These are phyloP conservation scores for Cercophora sp. DNA, from an alignment of 495 filamentous ascomycete genomes.

Conservation along the genomic window DNA sequence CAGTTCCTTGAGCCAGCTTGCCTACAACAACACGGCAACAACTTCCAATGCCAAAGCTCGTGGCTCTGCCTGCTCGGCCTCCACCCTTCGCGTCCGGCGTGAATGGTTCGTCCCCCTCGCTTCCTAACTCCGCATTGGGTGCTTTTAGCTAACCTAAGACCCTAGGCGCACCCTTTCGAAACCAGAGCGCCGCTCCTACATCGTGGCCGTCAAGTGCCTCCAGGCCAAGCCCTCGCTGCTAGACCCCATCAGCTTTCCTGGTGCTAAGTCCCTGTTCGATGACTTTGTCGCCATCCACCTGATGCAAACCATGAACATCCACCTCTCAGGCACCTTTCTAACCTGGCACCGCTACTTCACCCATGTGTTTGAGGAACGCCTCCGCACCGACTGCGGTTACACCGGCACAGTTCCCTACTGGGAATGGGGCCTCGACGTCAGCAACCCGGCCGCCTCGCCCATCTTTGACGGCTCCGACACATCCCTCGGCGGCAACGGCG, in stretches of 20 bases:
- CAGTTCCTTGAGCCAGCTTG: too few relatives aligned
- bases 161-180: conserved; percentile 2
- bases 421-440: conserved; percentile 54
- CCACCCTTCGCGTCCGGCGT: too few relatives aligned
- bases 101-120: too few relatives aligned
- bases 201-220: conserved; percentile 62
- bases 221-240: conserved; percentile 46
- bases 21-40: too few relatives aligned
- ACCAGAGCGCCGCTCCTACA: conserved; percentile 43
- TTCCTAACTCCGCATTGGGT: too few relatives aligned
- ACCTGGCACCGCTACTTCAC: conserved; percentile 69
- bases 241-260: conserved; percentile 23
- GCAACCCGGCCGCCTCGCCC: conserved; percentile 46
- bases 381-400: conserved; percentile 65
- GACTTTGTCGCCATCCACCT: conserved; percentile 69
- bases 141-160: too few relatives aligned
- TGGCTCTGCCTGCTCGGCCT: too few relatives aligned
- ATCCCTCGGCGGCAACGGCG: conserved; percentile 59
- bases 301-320: conserved; percentile 56
- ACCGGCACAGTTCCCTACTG: conserved; percentile 47
- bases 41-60: too few relatives aligned
- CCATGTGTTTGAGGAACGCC: conserved; percentile 57
- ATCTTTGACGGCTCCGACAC: conserved; percentile 58
- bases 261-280: conserved; percentile 44
- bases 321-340: conserved; percentile 62